Evolutionary conservation across 2,329 filamentous ascomycete species (phyloP).

Genomic region (Ceratocystis diversiconidia): DNA sequence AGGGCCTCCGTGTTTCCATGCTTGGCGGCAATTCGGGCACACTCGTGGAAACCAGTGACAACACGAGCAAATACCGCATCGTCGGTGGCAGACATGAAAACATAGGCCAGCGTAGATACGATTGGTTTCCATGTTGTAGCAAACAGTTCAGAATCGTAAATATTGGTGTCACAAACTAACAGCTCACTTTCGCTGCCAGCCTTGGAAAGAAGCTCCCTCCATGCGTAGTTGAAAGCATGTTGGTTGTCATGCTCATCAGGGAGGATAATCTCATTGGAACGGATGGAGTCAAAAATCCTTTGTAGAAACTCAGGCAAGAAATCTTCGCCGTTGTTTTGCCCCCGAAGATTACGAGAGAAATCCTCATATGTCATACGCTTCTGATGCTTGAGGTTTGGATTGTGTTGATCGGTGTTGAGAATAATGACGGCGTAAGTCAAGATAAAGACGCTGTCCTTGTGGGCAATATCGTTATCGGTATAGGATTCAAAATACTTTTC

Average conservation of each 20-base stretch:
- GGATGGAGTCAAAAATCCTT: constrained; percentile 82
- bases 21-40: constrained; percentile 76
- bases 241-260: constrained; percentile 96
- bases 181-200: constrained; percentile 61
- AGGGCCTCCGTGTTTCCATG: constrained; percentile 74
- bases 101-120: constrained; percentile 85
- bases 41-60: constrained; percentile 90
- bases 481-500: constrained; percentile 67
- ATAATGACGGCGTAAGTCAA: constrained; percentile 94
- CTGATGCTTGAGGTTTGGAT: constrained; percentile 65
- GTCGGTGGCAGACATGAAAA: constrained; percentile 97
- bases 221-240: constrained; percentile 92
- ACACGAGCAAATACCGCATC: constrained; percentile 89
- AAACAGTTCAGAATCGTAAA: constrained; percentile 97
- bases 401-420: constrained; percentile 94
- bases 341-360: constrained; percentile 79
- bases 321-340: constrained; percentile 73
- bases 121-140: constrained; percentile 90
- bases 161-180: constrained; percentile 72
- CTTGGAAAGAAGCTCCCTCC: constrained; percentile 86
- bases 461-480: constrained; percentile 55
- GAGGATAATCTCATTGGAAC: constrained; percentile 83
- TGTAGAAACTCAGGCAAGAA: constrained; percentile 74
- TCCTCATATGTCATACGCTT: constrained; percentile 75
- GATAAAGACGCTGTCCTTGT: constrained; percentile 79